Base-by-base conservation (phyloP, 257 asterid species). In the Penstemon newberryi region DNA sequence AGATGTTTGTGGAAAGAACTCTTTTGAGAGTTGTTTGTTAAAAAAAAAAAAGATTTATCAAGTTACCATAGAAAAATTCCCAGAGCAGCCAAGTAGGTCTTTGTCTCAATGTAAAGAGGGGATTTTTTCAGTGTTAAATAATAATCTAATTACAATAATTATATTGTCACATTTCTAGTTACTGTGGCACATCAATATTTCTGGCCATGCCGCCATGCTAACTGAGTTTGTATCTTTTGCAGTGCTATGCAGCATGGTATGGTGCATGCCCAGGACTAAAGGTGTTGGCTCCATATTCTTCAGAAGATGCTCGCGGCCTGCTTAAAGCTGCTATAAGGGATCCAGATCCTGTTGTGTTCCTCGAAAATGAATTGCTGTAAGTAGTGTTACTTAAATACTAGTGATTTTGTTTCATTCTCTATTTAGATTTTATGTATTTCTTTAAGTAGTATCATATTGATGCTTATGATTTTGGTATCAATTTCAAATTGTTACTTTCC, bases 161-260 rank as follows among this genome's bases (percentile, higher is more conserved):
- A 25, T 25, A 25, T 25, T 12, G 52, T 60, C 49, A 19, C 12
- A 50, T 62, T 18, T 15, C 33, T 7, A 51, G 43, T 55, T 75
- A n/a, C 38, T 47, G 19, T 37, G 43, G n/a, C 46, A 19, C 70
- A 55, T 55, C n/a, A 5, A 18, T 60, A 49, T 50, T 41, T 60
- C 45, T 42, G 42, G 66, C 40, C 8, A 44, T 60, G 71, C 15
- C 25, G 66, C 40, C 8, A 44, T 60, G 71, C 15, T 39, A 72
- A 67, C 72, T 73, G 70, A 75, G 39, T 47, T 61, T 63, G 63
- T 73, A 50, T 59, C 56, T 59, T 68, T 71, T 63, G 78, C 76
- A 89, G 96, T 89, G 96, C 72, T 89, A 83, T 80, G 96, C 96
- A 53, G 86, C 96, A 66, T 89, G 96, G 90, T 87, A 45, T 54